phyloP scores from a whole-genome alignment of 1,284 basidiomycete genomes.

The Rhodotorula glutinis region DNA sequence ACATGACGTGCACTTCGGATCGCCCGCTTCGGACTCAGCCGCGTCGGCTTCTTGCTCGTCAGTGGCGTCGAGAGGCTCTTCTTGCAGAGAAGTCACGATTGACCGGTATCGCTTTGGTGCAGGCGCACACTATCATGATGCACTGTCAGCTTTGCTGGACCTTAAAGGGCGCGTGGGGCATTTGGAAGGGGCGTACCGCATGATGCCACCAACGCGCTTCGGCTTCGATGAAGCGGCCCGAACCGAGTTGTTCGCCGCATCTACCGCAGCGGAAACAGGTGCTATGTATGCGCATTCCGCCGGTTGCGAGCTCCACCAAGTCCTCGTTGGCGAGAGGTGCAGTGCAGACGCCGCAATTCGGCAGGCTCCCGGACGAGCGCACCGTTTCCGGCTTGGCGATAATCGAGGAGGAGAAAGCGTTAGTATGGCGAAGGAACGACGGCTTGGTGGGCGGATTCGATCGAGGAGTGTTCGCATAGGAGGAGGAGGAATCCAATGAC shows the following conservation, averaged over 20 bases:
- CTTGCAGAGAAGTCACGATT: slow-evolving; percentile 25
- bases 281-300: slow-evolving; percentile 13
- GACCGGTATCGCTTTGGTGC: slow-evolving; percentile 11
- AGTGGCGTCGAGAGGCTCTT: neutral
- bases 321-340: slow-evolving; percentile 22
- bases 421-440: too few species aligned
- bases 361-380: neutral
- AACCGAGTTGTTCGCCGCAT: slow-evolving; percentile 55
- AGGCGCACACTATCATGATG: slow-evolving; percentile 23
- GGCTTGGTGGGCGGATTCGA: too few species aligned
- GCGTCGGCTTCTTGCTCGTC: neutral
- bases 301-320: slow-evolving; percentile 15
- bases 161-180: too few species aligned
- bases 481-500: too few species aligned
- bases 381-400: neutral
- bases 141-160: too few species aligned
- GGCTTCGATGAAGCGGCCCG: slow-evolving; percentile 20
- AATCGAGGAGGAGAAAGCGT: too few species aligned
- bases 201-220: slow-evolving; percentile 26
- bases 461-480: too few species aligned
- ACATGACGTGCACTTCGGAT: slow-evolving; percentile 16
- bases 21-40: neutral
- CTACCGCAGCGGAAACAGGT: slow-evolving; percentile 66
- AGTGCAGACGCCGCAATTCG: slow-evolving; percentile 14
- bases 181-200: too few species aligned